Evolutionary conservation across 345 rosid species (phyloP).

Genomic region (Syzygium aqueum): DNA sequence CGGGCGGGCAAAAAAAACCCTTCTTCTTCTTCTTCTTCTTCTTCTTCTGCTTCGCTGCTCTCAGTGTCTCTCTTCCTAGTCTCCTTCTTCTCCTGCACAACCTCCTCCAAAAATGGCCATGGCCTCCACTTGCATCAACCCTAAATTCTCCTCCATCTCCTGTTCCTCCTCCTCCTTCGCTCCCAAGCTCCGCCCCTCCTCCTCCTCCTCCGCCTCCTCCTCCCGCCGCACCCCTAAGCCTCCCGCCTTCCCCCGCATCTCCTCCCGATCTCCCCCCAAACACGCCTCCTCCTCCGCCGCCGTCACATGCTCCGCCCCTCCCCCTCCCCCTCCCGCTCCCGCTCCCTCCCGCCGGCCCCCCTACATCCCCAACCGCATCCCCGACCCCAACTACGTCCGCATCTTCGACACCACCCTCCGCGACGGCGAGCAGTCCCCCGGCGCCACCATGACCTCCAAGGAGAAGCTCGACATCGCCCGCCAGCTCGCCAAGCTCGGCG

Average conservation of each 20-base stretch:
- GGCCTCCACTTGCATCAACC: not conserved
- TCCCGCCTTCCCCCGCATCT: constrained; percentile 52
- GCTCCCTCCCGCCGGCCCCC: constrained; percentile 33
- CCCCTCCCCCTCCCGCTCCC: not conserved
- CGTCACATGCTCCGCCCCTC: constrained; percentile 9
- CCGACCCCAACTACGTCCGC: constrained; percentile 72
- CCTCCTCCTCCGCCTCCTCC: no score
- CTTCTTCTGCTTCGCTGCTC: not conserved
- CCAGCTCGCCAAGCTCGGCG: constrained; percentile 78
- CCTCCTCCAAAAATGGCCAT: not conserved
- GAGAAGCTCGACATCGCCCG: constrained; percentile 87
- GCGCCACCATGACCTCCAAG: constrained; percentile 88
- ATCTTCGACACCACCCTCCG: constrained; percentile 96
- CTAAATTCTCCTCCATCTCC: constrained; percentile 14
- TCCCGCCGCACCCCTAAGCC: not conserved
- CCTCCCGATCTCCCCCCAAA: constrained; percentile 11
- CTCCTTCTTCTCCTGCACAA: not conserved
- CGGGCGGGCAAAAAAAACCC: not conserved
- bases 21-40: not conserved
- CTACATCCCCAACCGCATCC: constrained; percentile 61
- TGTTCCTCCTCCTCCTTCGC: constrained; percentile 10
- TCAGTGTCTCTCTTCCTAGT: not conserved
- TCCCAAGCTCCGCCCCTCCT: not conserved
- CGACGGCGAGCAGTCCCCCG: constrained; percentile 98
- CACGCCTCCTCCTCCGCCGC: not conserved